Conservation (phyloP, 2,329 filamentous ascomycete genomes). For the Colletotrichum magnum region DNA sequence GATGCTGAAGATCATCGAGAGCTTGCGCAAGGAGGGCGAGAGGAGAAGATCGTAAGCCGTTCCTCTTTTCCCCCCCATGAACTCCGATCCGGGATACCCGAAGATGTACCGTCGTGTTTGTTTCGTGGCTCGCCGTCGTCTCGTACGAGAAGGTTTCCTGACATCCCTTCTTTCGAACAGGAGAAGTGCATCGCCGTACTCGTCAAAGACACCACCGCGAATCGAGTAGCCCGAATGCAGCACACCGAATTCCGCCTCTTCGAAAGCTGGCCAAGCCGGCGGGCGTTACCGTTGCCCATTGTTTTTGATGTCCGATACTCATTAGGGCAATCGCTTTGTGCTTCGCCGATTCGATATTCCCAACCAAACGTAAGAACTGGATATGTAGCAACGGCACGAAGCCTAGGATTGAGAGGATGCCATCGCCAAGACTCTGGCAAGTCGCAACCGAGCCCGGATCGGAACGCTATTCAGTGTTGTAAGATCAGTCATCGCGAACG, state of each 20-base stretch:
- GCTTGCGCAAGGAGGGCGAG: conserved; percentile 88
- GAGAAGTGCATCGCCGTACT: conserved; percentile 54
- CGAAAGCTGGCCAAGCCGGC: not conserved
- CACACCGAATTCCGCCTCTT: not conserved
- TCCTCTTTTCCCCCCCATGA: not conserved
- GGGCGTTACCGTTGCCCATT: not conserved
- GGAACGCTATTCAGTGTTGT: too few species aligned
- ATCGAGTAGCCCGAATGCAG: conserved; percentile 55
- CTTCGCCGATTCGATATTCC: not conserved
- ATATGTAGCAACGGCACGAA: not conserved
- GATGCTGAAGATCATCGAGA: conserved; percentile 92
- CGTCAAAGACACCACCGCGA: conserved; percentile 56
- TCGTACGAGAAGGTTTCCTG: conserved; percentile 24
- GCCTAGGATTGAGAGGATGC: too few species aligned
- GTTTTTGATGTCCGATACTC: conserved; percentile 36
- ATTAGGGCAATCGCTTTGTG: conserved; percentile 25
- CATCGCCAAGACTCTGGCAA: too few species aligned
- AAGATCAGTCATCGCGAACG: too few species aligned
- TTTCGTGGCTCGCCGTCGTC: not conserved
- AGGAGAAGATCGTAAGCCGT: conserved; percentile 81
- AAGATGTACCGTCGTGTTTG: conserved; percentile 5
- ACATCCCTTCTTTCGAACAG: conserved; percentile 39
- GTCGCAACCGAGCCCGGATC: too few species aligned
- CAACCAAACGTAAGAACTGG: not conserved
- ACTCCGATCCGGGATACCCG: not conserved